These are phyloP conservation scores for Sphaerobolus stellatus DNA, from an alignment of 1,284 basidiomycete genomes.

Conservation along the genomic window DNA sequence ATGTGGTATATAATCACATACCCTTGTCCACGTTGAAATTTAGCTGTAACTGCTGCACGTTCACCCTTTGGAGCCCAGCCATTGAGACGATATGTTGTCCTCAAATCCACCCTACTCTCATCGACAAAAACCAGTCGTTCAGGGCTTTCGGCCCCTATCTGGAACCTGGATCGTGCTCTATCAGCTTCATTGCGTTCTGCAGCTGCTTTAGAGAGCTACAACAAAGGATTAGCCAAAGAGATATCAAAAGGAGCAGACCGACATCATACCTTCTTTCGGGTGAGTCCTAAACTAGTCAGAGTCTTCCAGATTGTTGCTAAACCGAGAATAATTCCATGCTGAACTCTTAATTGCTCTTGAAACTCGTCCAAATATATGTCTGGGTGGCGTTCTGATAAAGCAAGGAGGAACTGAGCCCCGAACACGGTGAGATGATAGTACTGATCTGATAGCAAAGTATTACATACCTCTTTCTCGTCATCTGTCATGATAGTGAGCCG, in stretches of 20 bases:
- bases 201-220: not conserved
- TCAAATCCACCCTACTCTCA: conserved; percentile 29
- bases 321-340: not conserved
- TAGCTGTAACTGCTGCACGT: conserved; percentile 26
- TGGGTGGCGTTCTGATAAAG: not conserved
- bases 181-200: not conserved
- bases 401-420: not conserved
- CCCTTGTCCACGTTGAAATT: conserved; percentile 34
- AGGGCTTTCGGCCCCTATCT: conserved; percentile 18
- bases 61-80: conserved; percentile 32
- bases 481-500: no score
- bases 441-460: not conserved
- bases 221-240: no score
- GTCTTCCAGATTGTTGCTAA: not conserved
- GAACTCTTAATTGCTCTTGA: not conserved
- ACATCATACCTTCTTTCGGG: not conserved
- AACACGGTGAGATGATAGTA: not conserved
- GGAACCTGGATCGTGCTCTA: not conserved
- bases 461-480: not conserved
- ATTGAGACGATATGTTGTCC: conserved; percentile 23
- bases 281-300: not conserved
- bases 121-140: conserved; percentile 38
- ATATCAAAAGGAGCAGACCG: no score
- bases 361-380: not conserved
- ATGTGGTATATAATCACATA: conserved; percentile 17